Base-by-base conservation (phyloP, 2,329 filamentous ascomycete species). In the Botrytis fragariae region DNA sequence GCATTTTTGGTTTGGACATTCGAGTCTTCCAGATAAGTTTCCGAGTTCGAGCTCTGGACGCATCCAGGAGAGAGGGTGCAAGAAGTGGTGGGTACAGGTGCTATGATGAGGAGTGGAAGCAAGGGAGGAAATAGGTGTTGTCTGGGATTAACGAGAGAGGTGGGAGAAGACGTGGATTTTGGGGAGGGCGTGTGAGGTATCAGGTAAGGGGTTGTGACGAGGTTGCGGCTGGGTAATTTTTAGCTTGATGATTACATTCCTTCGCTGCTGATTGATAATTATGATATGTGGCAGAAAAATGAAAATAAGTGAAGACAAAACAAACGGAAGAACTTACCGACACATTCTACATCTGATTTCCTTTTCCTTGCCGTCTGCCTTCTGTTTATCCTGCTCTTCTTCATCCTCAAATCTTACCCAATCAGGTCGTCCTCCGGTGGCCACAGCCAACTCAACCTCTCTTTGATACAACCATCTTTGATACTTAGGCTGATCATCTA, bases 31-130 rank as follows among this genome's bases (percentile, higher is more conserved):
- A 74, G 95, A 93, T 37, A 98, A 86, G 75, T 91, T 89, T 42
- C 93, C 94, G 79, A 92, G 88, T 78, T 95, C 92, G 4, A 99
- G 89, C 79, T 91, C 91, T 1, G 90, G 85, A 10, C 93, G 90
- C 96, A 99, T 99, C 96, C 96, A 99, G 22, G 93, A 93, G 48
- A 99, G 85, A 0, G 96, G 94, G 79, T 98, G 94, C 76, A 98
- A 83, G 82, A 98, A 98, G 81, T 95, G 89, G 82, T 98, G 95
- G 32, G 92, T 91, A 79, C 96, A 99, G 48, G 84, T 81, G 57
- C 80, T 45, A 79, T 77, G 72, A 76, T 70, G 68, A 10, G 72
- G 72, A 77, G 73, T 54, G 75, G 73, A 74, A 74, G 74, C 75
- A 78, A 81, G 76, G 37, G 75, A 78, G 44, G 78, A 75, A 62